Percentiles rank a stretch among this genome's conserved stretches.
These are phyloP conservation scores for Aspergillus pseudoterreus DNA, from an alignment of 2,329 filamentous ascomycete species.

Conservation along the genomic window DNA sequence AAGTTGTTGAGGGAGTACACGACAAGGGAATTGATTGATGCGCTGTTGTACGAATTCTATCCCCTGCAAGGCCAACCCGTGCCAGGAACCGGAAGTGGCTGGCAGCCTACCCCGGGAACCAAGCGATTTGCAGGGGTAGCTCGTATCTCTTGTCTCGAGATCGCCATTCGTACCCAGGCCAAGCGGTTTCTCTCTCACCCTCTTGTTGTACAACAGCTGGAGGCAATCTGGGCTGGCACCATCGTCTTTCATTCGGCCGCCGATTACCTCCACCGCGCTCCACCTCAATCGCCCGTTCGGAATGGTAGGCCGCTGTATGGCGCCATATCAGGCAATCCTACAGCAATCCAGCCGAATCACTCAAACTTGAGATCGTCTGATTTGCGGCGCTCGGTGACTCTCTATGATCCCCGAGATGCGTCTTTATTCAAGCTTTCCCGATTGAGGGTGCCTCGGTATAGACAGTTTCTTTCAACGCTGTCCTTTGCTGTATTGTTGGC, in stretches of 20 bases:
- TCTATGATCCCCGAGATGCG: constrained; percentile 88
- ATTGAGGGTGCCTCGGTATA: constrained; percentile 84
- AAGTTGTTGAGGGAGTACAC: constrained; percentile 86
- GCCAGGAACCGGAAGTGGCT: constrained; percentile 34
- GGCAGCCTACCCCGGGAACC: constrained; percentile 33
- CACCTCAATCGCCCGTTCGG: constrained; percentile 31
- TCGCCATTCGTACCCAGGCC: constrained; percentile 86
- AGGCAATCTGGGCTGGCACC: constrained; percentile 93
- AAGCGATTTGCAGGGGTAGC: constrained; percentile 58
- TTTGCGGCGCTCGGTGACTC: constrained; percentile 67
- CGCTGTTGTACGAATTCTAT: constrained; percentile 90
- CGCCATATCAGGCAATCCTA: constrained; percentile 12
- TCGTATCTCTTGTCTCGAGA: constrained; percentile 83
- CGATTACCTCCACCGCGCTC: constrained; percentile 72
- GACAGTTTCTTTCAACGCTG: constrained; percentile 82
- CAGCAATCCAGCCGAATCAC: constrained; percentile 8
- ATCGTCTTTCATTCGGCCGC: constrained; percentile 91
- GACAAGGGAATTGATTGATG: constrained; percentile 87
- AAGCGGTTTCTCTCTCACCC: constrained; percentile 92
- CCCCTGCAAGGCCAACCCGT: constrained; percentile 73
- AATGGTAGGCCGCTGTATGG: constrained; percentile 23
- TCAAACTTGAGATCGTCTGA: constrained; percentile 17
- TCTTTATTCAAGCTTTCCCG: constrained; percentile 89
- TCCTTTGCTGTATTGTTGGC: constrained; percentile 82
- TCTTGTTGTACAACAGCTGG: constrained; percentile 87